Conservation (phyloP, 257 asterid genomes). For the Phtheirospermum japonicum region DNA sequence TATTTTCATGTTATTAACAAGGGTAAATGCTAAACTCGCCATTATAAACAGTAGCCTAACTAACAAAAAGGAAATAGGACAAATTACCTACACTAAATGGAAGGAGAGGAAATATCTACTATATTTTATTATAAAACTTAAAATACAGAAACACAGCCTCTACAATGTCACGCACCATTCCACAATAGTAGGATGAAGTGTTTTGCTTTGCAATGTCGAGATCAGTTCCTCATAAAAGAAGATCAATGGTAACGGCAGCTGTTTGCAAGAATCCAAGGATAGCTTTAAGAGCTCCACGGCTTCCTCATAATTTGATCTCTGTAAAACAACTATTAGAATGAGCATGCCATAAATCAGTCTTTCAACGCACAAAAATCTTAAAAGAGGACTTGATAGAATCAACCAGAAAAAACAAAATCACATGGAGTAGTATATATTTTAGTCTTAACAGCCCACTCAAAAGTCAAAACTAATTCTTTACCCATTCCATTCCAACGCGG, state of each 20-base stretch:
- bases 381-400: constrained; percentile 1
- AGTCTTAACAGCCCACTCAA: no score
- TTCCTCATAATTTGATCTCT: constrained; percentile 71
- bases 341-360: constrained; percentile 13
- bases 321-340: constrained; percentile 24
- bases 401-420: background rate
- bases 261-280: constrained; percentile 73
- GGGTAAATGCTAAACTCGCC: background rate
- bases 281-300: constrained; percentile 80
- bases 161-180: constrained; percentile 56
- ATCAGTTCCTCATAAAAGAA: constrained; percentile 77
- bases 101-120: constrained; percentile 3
- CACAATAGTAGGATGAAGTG: constrained; percentile 64
- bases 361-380: background rate
- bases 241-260: constrained; percentile 62
- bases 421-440: background rate
- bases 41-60: background rate
- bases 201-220: constrained; percentile 47
- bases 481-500: background rate
- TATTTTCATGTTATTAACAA: background rate
- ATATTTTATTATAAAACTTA: constrained; percentile 3
- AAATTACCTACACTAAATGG: background rate
- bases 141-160: constrained; percentile 12
- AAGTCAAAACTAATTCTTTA: background rate
- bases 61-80: background rate